Percentiles rank a stretch among this genome's conserved stretches.
These are phyloP conservation scores for Rhizopogon roseolus DNA, from an alignment of 768 basidiomycete species.

Conservation along the genomic window DNA sequence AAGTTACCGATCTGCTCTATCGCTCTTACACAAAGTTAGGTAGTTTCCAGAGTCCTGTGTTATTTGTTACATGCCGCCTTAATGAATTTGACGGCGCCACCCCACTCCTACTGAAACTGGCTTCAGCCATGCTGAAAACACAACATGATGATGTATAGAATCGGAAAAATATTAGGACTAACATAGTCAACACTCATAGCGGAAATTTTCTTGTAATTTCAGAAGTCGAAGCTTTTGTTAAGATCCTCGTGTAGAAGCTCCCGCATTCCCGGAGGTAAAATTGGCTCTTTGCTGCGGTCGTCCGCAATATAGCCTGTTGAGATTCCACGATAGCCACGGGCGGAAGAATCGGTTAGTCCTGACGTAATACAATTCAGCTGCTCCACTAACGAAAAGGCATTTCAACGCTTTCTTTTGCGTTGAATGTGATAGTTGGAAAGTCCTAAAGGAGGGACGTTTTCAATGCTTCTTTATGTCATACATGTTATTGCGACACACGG, in stretches of 20 bases:
- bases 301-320: conserved; percentile 43
- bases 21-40: too few relatives aligned
- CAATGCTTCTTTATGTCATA: too few relatives aligned
- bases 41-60: background rate
- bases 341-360: background rate
- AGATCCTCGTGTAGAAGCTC: conserved; percentile 82
- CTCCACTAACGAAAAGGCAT: conserved; percentile 88
- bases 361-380: background rate
- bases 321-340: background rate
- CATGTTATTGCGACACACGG: conserved; percentile 38
- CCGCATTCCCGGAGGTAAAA: conserved; percentile 87
- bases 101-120: background rate
- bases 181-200: background rate
- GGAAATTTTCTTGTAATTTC: conserved; percentile 11
- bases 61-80: background rate
- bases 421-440: conserved; percentile 87
- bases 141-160: background rate
- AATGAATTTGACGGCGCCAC: background rate
- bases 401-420: conserved; percentile 84
- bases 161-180: background rate
- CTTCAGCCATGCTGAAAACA: background rate
- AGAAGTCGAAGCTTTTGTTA: conserved; percentile 83
- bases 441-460: conserved; percentile 43
- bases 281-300: conserved; percentile 48
- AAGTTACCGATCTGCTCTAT: too few relatives aligned